Evolutionary conservation across 495 filamentous ascomycete genomes (phyloP).

Genomic region (Melanomma pulvis-pyrius): DNA sequence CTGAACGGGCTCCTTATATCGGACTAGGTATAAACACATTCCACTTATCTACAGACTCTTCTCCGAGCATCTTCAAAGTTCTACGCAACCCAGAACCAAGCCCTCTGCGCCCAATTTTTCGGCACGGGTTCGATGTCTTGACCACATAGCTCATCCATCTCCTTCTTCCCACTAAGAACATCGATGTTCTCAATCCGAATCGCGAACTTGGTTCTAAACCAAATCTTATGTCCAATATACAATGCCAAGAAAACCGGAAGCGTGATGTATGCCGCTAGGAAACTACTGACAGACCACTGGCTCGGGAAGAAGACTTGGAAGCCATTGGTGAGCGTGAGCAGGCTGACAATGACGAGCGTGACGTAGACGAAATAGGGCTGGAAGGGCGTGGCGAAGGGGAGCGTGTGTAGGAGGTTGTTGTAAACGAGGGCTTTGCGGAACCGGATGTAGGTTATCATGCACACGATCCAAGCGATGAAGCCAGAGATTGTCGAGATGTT

Average conservation of each 20-base stretch:
- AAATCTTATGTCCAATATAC: constrained; percentile 43
- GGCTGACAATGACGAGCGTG: constrained; percentile 11
- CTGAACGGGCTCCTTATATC: no score
- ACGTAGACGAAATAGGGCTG: constrained; percentile 32
- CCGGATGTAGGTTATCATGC: constrained; percentile 45
- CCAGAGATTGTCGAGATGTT: constrained; percentile 42
- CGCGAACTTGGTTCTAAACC: constrained; percentile 22
- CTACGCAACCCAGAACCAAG: constrained; percentile 42
- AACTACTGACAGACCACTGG: constrained; percentile 41
- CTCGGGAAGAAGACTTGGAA: constrained; percentile 45
- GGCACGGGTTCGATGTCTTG: constrained; percentile 35
- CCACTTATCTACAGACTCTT: background rate
- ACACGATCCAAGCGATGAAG: constrained; percentile 44
- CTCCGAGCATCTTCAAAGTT: no score
- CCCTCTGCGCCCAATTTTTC: constrained; percentile 38
- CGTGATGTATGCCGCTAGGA: constrained; percentile 42
- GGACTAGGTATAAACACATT: background rate
- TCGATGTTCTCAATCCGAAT: constrained; percentile 34
- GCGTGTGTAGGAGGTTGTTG: constrained; percentile 43
- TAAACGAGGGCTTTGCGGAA: constrained; percentile 52
- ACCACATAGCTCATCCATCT: constrained; percentile 42
- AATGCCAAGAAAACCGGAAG: constrained; percentile 42
- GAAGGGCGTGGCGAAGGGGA: constrained; percentile 34
- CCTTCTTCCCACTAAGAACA: constrained; percentile 37
- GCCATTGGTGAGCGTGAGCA: constrained; percentile 44